Evolutionary conservation across 2,329 filamentous ascomycete genomes (phyloP).

Genomic region (Ophiocordyceps camponoti-floridani): DNA sequence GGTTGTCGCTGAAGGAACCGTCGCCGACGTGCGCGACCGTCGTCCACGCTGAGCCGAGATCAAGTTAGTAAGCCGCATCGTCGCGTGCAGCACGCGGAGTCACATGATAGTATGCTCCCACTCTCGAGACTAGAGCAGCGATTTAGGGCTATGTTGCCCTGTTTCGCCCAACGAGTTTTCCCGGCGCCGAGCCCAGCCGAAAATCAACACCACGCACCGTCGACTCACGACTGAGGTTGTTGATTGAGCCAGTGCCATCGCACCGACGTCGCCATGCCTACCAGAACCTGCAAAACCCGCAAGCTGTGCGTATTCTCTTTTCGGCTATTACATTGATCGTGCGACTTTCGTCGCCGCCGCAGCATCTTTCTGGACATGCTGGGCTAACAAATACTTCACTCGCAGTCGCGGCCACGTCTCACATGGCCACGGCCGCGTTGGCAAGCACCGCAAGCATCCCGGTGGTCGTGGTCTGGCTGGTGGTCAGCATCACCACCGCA

Average conservation of each 20-base stretch:
- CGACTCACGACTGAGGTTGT: slow-evolving; percentile 14
- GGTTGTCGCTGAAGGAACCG: no score
- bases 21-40: background rate
- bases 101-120: slow-evolving; percentile 1
- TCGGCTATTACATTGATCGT: background rate
- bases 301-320: slow-evolving; percentile 45
- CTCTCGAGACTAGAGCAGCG: no score
- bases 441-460: slow-evolving; percentile 92
- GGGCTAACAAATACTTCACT: slow-evolving; percentile 6
- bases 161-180: slow-evolving; percentile 18
- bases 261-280: slow-evolving; percentile 47
- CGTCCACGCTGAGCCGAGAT: background rate
- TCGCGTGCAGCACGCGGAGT: background rate
- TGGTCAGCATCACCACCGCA: slow-evolving; percentile 79
- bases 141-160: slow-evolving; percentile 24
- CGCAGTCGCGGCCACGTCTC: slow-evolving; percentile 88
- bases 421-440: slow-evolving; percentile 93
- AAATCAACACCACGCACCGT: slow-evolving; percentile 20
- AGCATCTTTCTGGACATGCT: slow-evolving; percentile 1
- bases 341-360: background rate
- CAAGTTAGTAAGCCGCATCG: background rate
- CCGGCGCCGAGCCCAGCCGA: slow-evolving; percentile 12
- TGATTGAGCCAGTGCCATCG: slow-evolving; percentile 22
- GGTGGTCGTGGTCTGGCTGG: slow-evolving; percentile 79
- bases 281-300: slow-evolving; percentile 57